phyloP scores from a whole-genome alignment of 176 grass and related monocot genomes.

The Aegilops speltoides region DNA sequence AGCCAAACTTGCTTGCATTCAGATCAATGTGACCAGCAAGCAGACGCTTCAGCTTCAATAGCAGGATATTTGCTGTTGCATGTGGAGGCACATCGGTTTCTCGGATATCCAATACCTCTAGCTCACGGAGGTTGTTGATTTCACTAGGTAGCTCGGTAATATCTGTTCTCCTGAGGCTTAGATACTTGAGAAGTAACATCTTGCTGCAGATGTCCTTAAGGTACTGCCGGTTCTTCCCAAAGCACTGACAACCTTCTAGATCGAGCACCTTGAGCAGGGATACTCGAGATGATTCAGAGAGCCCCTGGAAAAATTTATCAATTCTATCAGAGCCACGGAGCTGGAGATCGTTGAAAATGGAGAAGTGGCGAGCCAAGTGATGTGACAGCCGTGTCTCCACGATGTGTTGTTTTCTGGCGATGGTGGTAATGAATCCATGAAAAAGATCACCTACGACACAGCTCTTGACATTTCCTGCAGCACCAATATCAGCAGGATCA shows the following conservation, averaged over 20 bases:
- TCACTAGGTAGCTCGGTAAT: neutral
- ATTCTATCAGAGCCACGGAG: neutral
- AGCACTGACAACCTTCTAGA: neutral
- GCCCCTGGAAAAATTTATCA: neutral
- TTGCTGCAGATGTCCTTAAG: neutral
- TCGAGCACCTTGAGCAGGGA: slow-evolving; percentile 22
- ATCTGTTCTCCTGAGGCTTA: neutral
- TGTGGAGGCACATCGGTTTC: neutral
- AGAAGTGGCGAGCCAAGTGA: slow-evolving; percentile 22
- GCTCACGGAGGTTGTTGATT: slow-evolving; percentile 23
- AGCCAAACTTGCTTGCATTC: neutral
- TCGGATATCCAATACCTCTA: slow-evolving; percentile 36
- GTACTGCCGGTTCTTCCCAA: neutral
- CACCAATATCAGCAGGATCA: neutral
- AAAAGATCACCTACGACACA: neutral
- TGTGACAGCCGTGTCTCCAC: slow-evolving; percentile 5
- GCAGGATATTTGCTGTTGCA: neutral
- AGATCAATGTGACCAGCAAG: neutral
- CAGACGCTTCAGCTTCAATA: slow-evolving; percentile 29
- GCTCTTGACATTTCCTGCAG: neutral
- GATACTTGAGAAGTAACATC: neutral
- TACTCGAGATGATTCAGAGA: neutral
- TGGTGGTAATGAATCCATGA: slow-evolving; percentile 15
- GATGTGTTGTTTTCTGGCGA: neutral
- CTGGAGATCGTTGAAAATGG: neutral